Evolutionary conservation across 228 moss, liverwort and hornwort genomes (phyloP), one percentile per base, ranked within the genome.

Genomic region (Sphagnum magellanicum): DNA sequence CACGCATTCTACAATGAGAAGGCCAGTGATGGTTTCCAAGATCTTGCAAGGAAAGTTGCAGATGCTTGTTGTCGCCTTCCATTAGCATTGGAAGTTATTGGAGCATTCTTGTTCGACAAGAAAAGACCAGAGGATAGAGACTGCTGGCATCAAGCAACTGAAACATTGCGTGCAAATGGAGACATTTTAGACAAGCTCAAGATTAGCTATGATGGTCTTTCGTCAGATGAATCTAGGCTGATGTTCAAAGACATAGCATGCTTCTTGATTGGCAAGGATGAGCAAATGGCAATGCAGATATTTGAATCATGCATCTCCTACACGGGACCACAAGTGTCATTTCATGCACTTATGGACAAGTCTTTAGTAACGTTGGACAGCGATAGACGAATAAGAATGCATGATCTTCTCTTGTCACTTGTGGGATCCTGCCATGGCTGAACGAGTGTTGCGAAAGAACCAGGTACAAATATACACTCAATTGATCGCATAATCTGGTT

Each of bases 241-340:
- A 84, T 84, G 75, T 32, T 84, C 68, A 63, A 80, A 61, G 84
- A 81, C 49, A 50, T 84, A 50, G 49, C 75, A 10, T 84, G 80
- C 59, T 77, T 75, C 5, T 75, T 83, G 72, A 4, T 74, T 15
- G 79, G 79, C 5, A 0, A 75, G 6, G 59, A 70, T 0, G 62
- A 73, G 16, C 48, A 59, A 9, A 71, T 71, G 48, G 80, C 80
- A 5, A 50, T 75, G 14, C 68, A 78, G 63, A 73, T 84, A 51
- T 84, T 77, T 77, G 48, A 73, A 9, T 75, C 77, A 49, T 74
- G 81, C 52, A 1, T 11, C 6, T 60, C 65, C 46, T 47, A 5
- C n/a, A 13, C 15, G 6, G 13, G 52, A 1, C 75, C 65, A 16
- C 51, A 70, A 48, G n/a, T 51, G 51, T 68, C 16, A 0, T 61